phyloP scores from a whole-genome alignment of 1,284 basidiomycete genomes.

The Leccinum pachyderme region DNA sequence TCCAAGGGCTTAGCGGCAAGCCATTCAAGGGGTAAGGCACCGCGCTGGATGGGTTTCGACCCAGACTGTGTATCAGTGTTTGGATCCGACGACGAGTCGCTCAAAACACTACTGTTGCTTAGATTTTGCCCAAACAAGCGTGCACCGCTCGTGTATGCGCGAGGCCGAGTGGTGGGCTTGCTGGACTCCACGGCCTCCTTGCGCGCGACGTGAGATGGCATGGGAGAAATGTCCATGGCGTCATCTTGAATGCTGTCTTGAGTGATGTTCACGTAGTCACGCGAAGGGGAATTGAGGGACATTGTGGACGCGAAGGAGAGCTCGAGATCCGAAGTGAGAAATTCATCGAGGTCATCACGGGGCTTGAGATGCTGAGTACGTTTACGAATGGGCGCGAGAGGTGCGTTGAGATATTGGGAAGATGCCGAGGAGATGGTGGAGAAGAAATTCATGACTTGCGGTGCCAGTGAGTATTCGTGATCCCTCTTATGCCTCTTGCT shows the following conservation, averaged over 20 bases:
- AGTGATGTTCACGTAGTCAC: slow-evolving; percentile 42
- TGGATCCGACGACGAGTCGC: slow-evolving; percentile 27
- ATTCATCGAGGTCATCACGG: slow-evolving; percentile 59
- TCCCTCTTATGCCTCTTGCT: slow-evolving; percentile 48
- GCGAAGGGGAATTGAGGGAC: slow-evolving; percentile 69
- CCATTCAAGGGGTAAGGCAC: slow-evolving; percentile 65
- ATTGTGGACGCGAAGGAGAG: slow-evolving; percentile 78
- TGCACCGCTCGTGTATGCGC: slow-evolving; percentile 57
- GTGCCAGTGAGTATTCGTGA: slow-evolving; percentile 23
- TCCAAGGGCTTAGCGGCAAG: slow-evolving; percentile 33
- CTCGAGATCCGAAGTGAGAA: slow-evolving; percentile 70
- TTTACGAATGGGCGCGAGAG: slow-evolving; percentile 50
- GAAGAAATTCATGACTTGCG: slow-evolving; percentile 51
- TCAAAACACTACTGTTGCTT: slow-evolving; percentile 45
- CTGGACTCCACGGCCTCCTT: slow-evolving; percentile 28
- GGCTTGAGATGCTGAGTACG: slow-evolving; percentile 39
- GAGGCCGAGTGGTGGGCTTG: slow-evolving; percentile 44
- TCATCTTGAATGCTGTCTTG: slow-evolving; percentile 48
- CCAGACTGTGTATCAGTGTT: slow-evolving; percentile 40
- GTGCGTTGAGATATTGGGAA: slow-evolving; percentile 50
- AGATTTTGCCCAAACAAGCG: slow-evolving; percentile 71
- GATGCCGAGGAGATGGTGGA: slow-evolving; percentile 36
- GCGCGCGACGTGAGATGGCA: slow-evolving; percentile 39
- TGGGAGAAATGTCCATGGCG: slow-evolving; percentile 80
- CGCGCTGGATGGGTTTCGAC: slow-evolving; percentile 54